Evolutionary conservation across 2,329 filamentous ascomycete genomes (phyloP).

Genomic region (Colletotrichum sansevieriae): DNA sequence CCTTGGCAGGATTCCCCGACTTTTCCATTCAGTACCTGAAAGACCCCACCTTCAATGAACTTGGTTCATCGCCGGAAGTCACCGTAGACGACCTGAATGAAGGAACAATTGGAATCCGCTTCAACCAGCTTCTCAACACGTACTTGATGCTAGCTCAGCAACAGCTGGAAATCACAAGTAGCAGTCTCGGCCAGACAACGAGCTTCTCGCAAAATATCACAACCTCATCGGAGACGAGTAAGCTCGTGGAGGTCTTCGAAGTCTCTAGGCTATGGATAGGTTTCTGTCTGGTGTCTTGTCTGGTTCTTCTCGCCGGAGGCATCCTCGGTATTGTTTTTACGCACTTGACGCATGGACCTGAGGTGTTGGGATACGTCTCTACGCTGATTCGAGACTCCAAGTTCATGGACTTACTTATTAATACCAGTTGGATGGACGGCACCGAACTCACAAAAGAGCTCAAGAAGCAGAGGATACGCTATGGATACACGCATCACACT

Average conservation of each 20-base stretch:
- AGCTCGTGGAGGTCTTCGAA: not conserved
- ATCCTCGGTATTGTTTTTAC: constrained; percentile 1
- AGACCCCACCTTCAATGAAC: not conserved
- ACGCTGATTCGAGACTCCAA: constrained; percentile 2
- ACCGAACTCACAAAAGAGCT: not conserved
- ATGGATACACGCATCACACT: not conserved
- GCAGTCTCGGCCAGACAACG: not conserved
- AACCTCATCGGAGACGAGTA: not conserved
- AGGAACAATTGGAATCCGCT: not conserved
- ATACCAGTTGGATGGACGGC: constrained; percentile 8
- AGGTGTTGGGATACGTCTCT: constrained; percentile 9
- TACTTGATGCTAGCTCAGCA: constrained; percentile 7
- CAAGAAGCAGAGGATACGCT: not conserved
- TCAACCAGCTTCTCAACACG: constrained; percentile 14
- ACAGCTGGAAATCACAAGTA: not conserved
- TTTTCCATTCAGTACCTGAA: not conserved
- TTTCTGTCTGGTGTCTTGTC: not conserved
- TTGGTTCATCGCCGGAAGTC: not conserved
- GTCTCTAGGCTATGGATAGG: not conserved
- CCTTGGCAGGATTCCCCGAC: not conserved
- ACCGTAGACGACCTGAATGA: not conserved
- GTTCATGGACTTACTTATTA: not conserved
- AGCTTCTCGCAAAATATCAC: not conserved
- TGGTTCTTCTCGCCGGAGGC: not conserved
- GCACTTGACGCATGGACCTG: not conserved